A percentile compares a stretch with the other conserved stretches of the same genome.
Evolutionary conservation across 441 rosid species (phyloP).

Genomic region (Pelargonium citronellum): DNA sequence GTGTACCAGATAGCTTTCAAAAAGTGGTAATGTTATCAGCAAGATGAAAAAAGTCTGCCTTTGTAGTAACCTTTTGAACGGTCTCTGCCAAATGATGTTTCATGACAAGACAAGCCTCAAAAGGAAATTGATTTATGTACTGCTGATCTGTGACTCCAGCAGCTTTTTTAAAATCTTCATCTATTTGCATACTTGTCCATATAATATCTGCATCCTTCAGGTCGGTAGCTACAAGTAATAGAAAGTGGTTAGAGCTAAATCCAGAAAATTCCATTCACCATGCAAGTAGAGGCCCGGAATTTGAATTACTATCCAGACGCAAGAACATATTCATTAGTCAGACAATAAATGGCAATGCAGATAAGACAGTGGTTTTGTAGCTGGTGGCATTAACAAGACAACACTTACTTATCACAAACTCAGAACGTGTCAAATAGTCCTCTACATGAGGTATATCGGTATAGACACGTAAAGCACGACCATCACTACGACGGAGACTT

Average conservation of each 20-base stretch:
- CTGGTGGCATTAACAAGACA: conserved; percentile 10
- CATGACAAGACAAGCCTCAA: conserved; percentile 93
- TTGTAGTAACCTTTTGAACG: conserved; percentile 53
- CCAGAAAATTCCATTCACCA: not conserved
- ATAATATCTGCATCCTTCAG: conserved; percentile 77
- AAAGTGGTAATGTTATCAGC: not conserved
- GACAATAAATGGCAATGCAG: not conserved
- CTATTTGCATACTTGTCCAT: conserved; percentile 86
- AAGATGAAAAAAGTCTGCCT: conserved; percentile 16
- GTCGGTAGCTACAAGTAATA: conserved; percentile 52
- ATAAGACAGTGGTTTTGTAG: not conserved
- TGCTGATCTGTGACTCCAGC: conserved; percentile 73
- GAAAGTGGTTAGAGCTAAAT: not conserved
- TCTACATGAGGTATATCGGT: conserved; percentile 89
- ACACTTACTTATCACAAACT: conserved; percentile 71
- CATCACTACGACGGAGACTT: conserved; percentile 39
- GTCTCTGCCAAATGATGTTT: conserved; percentile 97
- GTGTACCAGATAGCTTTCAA: no score
- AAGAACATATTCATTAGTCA: not conserved
- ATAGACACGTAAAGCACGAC: conserved; percentile 51
- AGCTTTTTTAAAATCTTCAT: conserved; percentile 62
- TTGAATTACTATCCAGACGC: not conserved
- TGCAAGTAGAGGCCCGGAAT: not conserved
- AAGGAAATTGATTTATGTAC: conserved; percentile 78
- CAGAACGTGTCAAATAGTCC: conserved; percentile 70